A percentile compares a stretch with the other conserved stretches of the same genome.
phyloP scores from a whole-genome alignment of 129 eudicot genomes.

The Tagetes patula region DNA sequence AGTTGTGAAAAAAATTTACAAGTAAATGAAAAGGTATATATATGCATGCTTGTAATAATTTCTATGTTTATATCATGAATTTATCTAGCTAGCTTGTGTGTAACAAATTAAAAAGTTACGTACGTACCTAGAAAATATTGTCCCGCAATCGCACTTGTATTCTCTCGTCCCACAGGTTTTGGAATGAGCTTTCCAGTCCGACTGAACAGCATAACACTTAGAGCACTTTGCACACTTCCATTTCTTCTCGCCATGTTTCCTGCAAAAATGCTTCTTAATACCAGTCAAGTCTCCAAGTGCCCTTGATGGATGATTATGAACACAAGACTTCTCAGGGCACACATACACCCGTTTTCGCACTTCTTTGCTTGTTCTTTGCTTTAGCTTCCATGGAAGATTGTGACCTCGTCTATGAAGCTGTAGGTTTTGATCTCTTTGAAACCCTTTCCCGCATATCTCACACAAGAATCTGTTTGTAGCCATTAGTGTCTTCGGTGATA shows the following conservation, averaged over 20 bases:
- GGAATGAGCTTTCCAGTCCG: constrained; percentile 96
- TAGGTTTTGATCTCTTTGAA: constrained; percentile 91
- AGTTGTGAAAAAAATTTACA: too few relatives aligned
- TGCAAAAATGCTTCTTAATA: constrained; percentile 83
- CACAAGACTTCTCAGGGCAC: constrained; percentile 90
- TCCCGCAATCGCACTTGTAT: constrained; percentile 91
- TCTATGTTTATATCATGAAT: neutral
- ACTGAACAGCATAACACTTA: constrained; percentile 87
- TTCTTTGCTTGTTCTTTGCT: constrained; percentile 86
- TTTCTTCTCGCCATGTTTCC: constrained; percentile 96
- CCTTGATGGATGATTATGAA: constrained; percentile 87
- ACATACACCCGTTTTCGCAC: constrained; percentile 82
- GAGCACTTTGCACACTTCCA: constrained; percentile 98
- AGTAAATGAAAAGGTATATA: too few relatives aligned
- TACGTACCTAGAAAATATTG: constrained; percentile 70
- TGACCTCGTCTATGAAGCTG: constrained; percentile 95
- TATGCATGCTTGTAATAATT: neutral
- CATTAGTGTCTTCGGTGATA: constrained; percentile 95
- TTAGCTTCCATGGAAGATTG: constrained; percentile 94
- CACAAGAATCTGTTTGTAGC: constrained; percentile 94
- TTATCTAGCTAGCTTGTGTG: too few relatives aligned
- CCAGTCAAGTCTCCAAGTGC: constrained; percentile 97
- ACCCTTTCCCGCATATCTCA: constrained; percentile 96
- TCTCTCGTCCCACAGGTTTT: constrained; percentile 96
- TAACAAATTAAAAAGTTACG: neutral